Conservation (phyloP, 2,329 filamentous ascomycete species). For the Magnaporthiopsis poae region DNA sequence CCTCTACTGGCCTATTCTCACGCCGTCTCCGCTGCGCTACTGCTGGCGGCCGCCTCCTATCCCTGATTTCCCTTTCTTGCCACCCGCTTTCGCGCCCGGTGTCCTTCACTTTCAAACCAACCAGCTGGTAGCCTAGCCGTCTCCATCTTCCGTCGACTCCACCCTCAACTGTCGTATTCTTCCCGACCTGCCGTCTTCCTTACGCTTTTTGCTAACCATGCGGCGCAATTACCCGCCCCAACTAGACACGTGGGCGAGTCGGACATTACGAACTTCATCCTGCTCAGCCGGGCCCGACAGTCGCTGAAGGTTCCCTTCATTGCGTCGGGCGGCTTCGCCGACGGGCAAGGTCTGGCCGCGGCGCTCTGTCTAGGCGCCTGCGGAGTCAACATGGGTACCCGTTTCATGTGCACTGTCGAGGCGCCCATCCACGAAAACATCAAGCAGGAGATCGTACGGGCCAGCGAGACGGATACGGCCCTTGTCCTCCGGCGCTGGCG, state of each 20-base stretch:
- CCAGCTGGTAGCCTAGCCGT: background rate
- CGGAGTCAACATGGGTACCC: conserved; percentile 96
- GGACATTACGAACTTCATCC: conserved; percentile 82
- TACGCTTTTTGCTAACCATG: background rate
- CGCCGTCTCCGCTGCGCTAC: background rate
- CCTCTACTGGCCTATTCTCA: background rate
- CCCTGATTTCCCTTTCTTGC: background rate
- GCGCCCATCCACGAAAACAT: conserved; percentile 86
- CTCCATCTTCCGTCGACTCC: background rate
- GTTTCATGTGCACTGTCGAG: conserved; percentile 94
- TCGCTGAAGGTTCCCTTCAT: conserved; percentile 81
- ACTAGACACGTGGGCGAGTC: conserved; percentile 66
- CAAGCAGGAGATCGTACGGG: conserved; percentile 82
- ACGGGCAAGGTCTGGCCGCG: conserved; percentile 85
- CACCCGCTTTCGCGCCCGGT: background rate
- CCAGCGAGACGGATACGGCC: conserved; percentile 82
- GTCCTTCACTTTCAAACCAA: background rate
- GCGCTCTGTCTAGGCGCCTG: conserved; percentile 82
- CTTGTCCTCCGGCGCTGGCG: conserved; percentile 82
- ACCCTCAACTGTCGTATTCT: background rate
- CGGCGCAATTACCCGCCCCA: background rate
- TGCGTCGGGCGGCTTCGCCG: conserved; percentile 88
- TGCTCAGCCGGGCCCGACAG: conserved; percentile 77
- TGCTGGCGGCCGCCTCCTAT: background rate
- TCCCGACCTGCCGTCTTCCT: background rate